Percentiles rank a stretch among this genome's conserved stretches.
Evolutionary conservation across 306 rosid species (phyloP).

Genomic region (Cotoneaster glaucophyllus): DNA sequence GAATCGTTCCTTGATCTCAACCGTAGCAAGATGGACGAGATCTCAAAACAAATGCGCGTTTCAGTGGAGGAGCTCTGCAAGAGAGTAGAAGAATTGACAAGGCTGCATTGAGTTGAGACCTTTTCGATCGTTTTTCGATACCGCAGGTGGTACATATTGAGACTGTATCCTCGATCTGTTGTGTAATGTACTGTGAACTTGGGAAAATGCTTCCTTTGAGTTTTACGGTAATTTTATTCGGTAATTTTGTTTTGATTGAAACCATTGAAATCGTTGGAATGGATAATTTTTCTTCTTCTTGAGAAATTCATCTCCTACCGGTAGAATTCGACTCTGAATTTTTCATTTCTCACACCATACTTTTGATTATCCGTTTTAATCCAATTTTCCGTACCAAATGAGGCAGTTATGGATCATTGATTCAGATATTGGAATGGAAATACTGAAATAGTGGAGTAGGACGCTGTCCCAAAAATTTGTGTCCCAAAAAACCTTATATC

Average conservation of each 20-base stretch:
- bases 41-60: slow-evolving; percentile 63
- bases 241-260: neutral
- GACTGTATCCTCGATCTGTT: neutral
- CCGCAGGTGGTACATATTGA: neutral
- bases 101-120: slow-evolving; percentile 58
- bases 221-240: neutral
- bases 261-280: no score
- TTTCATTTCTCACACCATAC: no score
- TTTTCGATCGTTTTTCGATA: neutral
- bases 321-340: no score
- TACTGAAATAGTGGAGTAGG: no score
- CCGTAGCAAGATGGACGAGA: slow-evolving; percentile 80
- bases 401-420: no score
- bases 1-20: slow-evolving; percentile 93
- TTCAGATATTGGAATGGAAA: no score
- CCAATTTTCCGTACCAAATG: no score
- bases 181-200: neutral
- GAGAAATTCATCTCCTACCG: no score
- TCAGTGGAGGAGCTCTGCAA: slow-evolving; percentile 95
- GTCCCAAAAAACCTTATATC: no score
- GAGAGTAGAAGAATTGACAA: slow-evolving; percentile 87
- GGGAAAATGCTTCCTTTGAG: neutral
- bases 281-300: no score
- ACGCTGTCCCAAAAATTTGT: no score
- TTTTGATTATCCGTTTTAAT: no score